These are phyloP conservation scores for Pythium volutum DNA, from an alignment of 352 stramenopile species.

Conservation along the genomic window DNA sequence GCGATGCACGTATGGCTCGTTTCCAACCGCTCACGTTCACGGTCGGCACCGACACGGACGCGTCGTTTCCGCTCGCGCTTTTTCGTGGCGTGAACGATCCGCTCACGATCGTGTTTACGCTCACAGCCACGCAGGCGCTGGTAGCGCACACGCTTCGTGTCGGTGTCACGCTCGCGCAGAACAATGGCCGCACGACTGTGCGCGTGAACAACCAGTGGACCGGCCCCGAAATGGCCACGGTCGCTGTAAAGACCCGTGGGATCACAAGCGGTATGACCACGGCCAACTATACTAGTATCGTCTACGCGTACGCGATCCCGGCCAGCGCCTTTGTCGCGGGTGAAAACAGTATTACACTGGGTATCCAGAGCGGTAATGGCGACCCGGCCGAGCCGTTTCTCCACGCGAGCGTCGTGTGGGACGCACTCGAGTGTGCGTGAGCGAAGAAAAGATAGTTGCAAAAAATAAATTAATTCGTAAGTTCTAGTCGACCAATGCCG, in stretches of 20 bases:
- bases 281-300: constrained; percentile 51
- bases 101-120: constrained; percentile 32
- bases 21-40: constrained; percentile 31
- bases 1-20: constrained; percentile 36
- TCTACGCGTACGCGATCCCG: constrained; percentile 50
- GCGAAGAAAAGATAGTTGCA: too few species aligned
- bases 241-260: constrained; percentile 41
- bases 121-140: constrained; percentile 28
- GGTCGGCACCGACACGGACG: constrained; percentile 19
- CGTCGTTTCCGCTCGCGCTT: constrained; percentile 39
- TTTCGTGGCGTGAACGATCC: constrained; percentile 48
- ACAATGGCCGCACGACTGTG: constrained; percentile 28
- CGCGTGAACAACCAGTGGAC: constrained; percentile 42
- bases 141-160: constrained; percentile 33
- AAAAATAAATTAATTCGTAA: too few species aligned
- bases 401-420: constrained; percentile 41
- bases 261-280: constrained; percentile 40
- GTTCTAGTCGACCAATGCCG: not conserved
- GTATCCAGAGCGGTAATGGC: constrained; percentile 37
- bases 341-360: constrained; percentile 37
- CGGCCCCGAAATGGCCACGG: constrained; percentile 28
- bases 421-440: constrained; percentile 46
- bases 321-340: constrained; percentile 32
- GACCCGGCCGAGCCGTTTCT: constrained; percentile 42
- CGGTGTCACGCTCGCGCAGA: constrained; percentile 38